Percentiles rank a stretch among this genome's conserved stretches.
These are phyloP conservation scores for Pyrrhoderma noxium DNA, from an alignment of 1,284 basidiomycete species.

Conservation along the genomic window DNA sequence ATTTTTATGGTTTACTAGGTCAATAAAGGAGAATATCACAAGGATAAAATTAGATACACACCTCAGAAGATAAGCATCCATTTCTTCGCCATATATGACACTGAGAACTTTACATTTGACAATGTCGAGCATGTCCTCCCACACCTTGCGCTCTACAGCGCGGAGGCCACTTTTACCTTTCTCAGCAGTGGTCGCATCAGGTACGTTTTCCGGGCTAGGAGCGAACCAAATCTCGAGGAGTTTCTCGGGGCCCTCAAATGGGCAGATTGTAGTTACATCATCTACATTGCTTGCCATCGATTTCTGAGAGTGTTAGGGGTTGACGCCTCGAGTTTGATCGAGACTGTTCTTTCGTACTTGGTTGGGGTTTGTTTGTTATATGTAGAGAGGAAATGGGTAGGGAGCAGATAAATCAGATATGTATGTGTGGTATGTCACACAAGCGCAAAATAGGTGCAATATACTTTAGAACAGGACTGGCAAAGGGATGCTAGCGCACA, in stretches of 20 bases:
- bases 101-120: slow-evolving; percentile 97
- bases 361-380: neutral
- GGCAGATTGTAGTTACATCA: slow-evolving; percentile 32
- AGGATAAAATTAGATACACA: slow-evolving; percentile 32
- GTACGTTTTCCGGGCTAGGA: slow-evolving; percentile 58
- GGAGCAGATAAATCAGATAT: neutral
- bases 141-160: slow-evolving; percentile 67
- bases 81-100: slow-evolving; percentile 78
- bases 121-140: slow-evolving; percentile 97
- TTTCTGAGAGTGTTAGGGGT: neutral
- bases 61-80: slow-evolving; percentile 96
- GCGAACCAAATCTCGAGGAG: slow-evolving; percentile 98
- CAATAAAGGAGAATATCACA: neutral
- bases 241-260: slow-evolving; percentile 90
- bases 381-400: neutral
- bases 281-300: slow-evolving; percentile 31
- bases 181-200: slow-evolving; percentile 32
- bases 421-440: slow-evolving; percentile 12
- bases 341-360: too few relatives aligned
- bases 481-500: slow-evolving; percentile 45
- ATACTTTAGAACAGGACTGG: neutral
- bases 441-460: too few relatives aligned
- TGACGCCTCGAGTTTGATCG: neutral
- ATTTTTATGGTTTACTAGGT: too few relatives aligned
- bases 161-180: slow-evolving; percentile 63